Evolutionary conservation across 208 protist genomes (phyloP).

Genomic region (Borovskyia barvae): DNA sequence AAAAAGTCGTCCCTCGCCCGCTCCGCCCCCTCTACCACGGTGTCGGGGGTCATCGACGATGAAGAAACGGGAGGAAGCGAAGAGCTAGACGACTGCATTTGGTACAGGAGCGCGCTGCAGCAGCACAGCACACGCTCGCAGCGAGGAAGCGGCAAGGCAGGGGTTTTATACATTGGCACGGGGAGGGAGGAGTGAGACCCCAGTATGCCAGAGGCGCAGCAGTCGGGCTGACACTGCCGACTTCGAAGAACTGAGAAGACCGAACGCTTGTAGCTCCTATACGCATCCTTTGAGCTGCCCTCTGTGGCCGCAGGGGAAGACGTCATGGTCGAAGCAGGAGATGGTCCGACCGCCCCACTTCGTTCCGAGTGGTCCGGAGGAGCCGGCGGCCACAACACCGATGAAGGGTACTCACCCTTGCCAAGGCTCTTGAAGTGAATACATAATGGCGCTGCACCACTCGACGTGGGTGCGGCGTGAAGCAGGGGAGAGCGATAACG

Average conservation of each 20-base stretch:
- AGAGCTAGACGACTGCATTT: slow-evolving; percentile 20
- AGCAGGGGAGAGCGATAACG: background rate
- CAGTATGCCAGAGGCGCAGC: slow-evolving; percentile 42
- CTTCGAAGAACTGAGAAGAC: slow-evolving; percentile 64
- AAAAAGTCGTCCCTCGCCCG: slow-evolving; percentile 55
- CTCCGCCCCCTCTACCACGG: slow-evolving; percentile 21
- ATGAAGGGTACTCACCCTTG: slow-evolving; percentile 19
- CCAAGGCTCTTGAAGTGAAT: slow-evolving; percentile 23
- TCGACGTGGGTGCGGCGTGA: background rate
- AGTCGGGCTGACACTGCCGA: slow-evolving; percentile 27
- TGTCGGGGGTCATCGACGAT: background rate
- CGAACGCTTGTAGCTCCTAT: slow-evolving; percentile 37
- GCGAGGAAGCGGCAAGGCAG: too few relatives aligned
- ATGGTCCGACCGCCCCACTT: background rate
- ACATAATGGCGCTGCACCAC: background rate
- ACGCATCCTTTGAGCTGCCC: background rate
- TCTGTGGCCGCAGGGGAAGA: background rate
- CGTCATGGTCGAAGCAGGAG: background rate
- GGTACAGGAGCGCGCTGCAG: slow-evolving; percentile 34
- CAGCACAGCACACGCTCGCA: slow-evolving; percentile 13
- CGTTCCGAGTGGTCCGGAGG: background rate
- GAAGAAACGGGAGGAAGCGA: background rate
- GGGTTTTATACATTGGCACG: too few relatives aligned
- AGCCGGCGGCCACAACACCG: slow-evolving; percentile 19
- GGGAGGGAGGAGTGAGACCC: too few relatives aligned